phyloP scores from a whole-genome alignment of 805 yeast species.

The Suhomyces faveliae region DNA sequence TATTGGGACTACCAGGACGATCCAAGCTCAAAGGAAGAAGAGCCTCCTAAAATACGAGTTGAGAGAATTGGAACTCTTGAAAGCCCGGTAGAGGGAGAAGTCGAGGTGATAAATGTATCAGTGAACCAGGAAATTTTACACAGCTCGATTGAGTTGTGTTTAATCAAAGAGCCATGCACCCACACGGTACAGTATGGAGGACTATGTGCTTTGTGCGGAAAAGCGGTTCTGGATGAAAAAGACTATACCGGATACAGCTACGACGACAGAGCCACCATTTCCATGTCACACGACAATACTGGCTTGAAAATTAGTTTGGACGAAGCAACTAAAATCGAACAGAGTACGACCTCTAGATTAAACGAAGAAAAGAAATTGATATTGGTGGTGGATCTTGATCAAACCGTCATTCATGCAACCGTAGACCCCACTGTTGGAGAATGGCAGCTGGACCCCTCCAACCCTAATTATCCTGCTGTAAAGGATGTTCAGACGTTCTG shows the following conservation, averaged over 20 bases:
- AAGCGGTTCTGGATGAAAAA: slow-evolving; percentile 60
- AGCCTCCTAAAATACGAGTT: slow-evolving; percentile 50
- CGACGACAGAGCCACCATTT: slow-evolving; percentile 74
- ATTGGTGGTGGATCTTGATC: slow-evolving; percentile 93
- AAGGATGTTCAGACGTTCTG: slow-evolving; percentile 78
- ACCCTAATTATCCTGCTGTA: slow-evolving; percentile 82
- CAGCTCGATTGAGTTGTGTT: slow-evolving; percentile 44
- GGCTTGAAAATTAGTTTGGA: slow-evolving; percentile 78
- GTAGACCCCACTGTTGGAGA: slow-evolving; percentile 97
- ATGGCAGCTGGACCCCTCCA: slow-evolving; percentile 85
- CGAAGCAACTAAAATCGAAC: slow-evolving; percentile 86
- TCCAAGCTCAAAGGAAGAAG: slow-evolving; percentile 44
- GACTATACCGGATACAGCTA: slow-evolving; percentile 73
- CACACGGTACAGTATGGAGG: slow-evolving; percentile 96
- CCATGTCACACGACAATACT: slow-evolving; percentile 86
- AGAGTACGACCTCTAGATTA: slow-evolving; percentile 58
- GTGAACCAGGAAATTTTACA: slow-evolving; percentile 63
- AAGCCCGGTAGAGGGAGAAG: slow-evolving; percentile 73
- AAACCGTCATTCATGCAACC: slow-evolving; percentile 95
- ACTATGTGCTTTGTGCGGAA: slow-evolving; percentile 90
- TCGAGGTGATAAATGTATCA: slow-evolving; percentile 49
- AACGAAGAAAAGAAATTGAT: slow-evolving; percentile 67
- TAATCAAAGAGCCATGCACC: slow-evolving; percentile 77
- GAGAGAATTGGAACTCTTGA: slow-evolving; percentile 78
- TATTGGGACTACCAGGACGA: slow-evolving; percentile 66